Evolutionary conservation across 768 basidiomycete species (phyloP), one percentile per base, ranked within the genome.

Genomic region (Mycena metata): DNA sequence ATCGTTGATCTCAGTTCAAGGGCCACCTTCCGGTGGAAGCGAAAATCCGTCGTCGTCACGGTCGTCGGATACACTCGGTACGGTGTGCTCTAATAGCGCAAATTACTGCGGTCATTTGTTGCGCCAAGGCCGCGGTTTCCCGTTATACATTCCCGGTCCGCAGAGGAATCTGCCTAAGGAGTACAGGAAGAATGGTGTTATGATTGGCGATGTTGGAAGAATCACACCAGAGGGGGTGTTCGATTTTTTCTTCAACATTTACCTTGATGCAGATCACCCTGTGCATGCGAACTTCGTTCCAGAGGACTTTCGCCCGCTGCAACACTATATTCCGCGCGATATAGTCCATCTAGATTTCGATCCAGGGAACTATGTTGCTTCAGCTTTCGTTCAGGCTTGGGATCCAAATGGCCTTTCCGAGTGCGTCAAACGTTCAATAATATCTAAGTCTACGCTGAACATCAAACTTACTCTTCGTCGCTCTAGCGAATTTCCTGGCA

Each of bases 241-340:
- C 33, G 78, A 79, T 36, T 68, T 76, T 23, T 75, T 79, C 30
- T 82, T 82, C 72, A 81, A 80, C 63, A 69, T 80, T n/a, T 78
- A 76, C 39, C 57, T 74, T 2, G 63, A 78, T 41, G 26, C 56
- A 23, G 56, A 55, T 21, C 52, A 78, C 52, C 76, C 75, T 39
- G 69, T 79, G 49, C 74, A 81, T 49, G 58, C 36, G 6, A 69
- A 66, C 6, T 66, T 73, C 23, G 76, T 80, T 24, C 79, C 81
- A 0, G 73, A 70, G 0, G 70, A 68, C 24, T 80, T 80, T 35
- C 55, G 7, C 21, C 74, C 67, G 2, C 26, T 69, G 17, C 11
- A 19, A 0, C 17, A 12, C 0, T 49, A 51, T 42, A 1, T 33
- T 39, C 13, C 16, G 35, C 5, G 43, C 33, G 54, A 62, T 17